Evolutionary conservation across 2,329 filamentous ascomycete genomes (phyloP).

Genomic region (Colletotrichum musicola): DNA sequence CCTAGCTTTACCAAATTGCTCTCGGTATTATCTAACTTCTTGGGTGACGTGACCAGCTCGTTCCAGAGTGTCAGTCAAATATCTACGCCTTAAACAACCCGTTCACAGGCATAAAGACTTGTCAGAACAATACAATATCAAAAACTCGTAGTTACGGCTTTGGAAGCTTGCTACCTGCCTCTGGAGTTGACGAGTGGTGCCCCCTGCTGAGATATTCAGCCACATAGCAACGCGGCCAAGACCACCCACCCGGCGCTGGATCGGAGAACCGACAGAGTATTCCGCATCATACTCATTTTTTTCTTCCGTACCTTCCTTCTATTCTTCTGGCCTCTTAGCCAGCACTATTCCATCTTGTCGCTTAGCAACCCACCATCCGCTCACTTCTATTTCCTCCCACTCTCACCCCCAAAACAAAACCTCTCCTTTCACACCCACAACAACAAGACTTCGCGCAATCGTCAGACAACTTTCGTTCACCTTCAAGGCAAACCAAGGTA

Average conservation of each 20-base stretch:
- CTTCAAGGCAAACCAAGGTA: constrained; percentile 13
- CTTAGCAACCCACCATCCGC: neutral
- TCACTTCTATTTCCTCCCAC: neutral
- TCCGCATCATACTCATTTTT: neutral
- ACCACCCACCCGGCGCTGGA: neutral
- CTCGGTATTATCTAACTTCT: no score
- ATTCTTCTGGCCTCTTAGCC: neutral
- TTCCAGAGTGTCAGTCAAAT: no score
- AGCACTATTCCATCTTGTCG: neutral
- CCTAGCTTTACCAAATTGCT: no score
- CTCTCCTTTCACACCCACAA: constrained; percentile 10
- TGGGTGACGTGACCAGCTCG: no score
- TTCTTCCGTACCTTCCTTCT: neutral
- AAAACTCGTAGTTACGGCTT: no score
- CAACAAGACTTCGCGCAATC: constrained; percentile 7
- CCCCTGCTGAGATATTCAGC: neutral
- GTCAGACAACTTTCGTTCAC: constrained; percentile 16
- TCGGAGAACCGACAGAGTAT: neutral
- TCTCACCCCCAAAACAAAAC: neutral
- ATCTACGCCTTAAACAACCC: no score
- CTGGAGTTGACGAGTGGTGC: neutral
- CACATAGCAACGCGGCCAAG: no score
- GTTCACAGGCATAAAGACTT: no score
- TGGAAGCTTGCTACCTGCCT: no score
- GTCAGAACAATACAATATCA: no score